phyloP scores from a whole-genome alignment of 345 rosid species.

The Dimocarpus longan region DNA sequence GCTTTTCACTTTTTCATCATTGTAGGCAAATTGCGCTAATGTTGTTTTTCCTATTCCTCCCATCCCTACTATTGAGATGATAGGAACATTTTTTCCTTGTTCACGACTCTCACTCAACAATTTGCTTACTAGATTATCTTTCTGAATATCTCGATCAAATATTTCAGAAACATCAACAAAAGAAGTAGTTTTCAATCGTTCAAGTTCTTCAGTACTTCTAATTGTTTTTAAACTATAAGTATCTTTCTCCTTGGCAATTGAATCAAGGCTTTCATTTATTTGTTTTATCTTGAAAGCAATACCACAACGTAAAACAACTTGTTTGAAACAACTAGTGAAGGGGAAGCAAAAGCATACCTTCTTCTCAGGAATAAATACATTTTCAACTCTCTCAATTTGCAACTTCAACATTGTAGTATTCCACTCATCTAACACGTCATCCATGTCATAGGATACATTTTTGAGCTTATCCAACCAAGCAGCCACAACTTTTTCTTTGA shows the following conservation, averaged over 20 bases:
- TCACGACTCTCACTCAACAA: not conserved
- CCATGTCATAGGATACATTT: slow-evolving; percentile 10
- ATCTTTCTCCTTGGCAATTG: not conserved
- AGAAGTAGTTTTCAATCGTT: not conserved
- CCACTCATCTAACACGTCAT: not conserved
- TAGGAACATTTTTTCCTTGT: not conserved
- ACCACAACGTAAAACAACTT: not conserved
- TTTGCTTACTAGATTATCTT: not conserved
- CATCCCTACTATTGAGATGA: slow-evolving; percentile 6
- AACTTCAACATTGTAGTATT: not conserved
- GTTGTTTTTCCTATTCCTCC: not conserved
- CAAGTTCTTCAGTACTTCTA: not conserved
- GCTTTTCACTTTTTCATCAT: not conserved
- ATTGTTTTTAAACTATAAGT: rapidly evolving
- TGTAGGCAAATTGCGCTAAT: not conserved
- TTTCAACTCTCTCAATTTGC: not conserved
- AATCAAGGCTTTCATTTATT: not conserved
- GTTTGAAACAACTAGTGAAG: not conserved
- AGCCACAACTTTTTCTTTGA: not conserved
- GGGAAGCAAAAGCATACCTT: slow-evolving; percentile 4
- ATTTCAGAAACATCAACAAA: not conserved
- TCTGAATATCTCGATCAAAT: not conserved
- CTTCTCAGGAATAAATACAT: not conserved
- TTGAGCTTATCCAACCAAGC: slow-evolving; percentile 12
- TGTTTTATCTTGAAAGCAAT: not conserved